phyloP scores from a whole-genome alignment of 257 asterid species.

The Thymus quinquecostatus region DNA sequence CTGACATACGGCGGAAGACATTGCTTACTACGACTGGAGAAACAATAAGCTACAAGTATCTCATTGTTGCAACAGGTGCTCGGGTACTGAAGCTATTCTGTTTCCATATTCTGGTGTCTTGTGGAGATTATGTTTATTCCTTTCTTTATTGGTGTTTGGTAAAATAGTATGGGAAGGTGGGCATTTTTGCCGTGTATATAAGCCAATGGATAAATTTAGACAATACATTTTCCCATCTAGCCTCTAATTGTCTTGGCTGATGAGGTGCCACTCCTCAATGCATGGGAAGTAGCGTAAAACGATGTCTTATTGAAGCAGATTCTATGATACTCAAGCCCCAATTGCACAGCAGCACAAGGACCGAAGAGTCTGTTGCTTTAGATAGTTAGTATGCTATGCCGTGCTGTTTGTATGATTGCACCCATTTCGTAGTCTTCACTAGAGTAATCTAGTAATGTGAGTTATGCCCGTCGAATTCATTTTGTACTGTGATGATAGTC shows the following conservation, averaged over 20 bases:
- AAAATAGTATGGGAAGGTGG: not conserved
- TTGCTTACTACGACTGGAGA: conserved; percentile 79
- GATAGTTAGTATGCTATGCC: conserved; percentile 1
- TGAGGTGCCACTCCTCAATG: not conserved
- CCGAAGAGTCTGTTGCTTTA: conserved; percentile 2
- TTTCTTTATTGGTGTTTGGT: conserved; percentile 9
- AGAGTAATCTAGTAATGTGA: conserved; percentile 5
- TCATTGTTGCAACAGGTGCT: conserved; percentile 94
- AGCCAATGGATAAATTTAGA: not conserved
- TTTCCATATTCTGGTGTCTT: conserved; percentile 24
- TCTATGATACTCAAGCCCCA: conserved; percentile 16
- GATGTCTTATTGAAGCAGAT: conserved; percentile 7
- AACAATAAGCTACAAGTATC: conserved; percentile 86
- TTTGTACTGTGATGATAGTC: conserved; percentile 17
- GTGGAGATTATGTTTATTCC: conserved; percentile 25
- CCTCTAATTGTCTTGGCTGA: conserved; percentile 1
- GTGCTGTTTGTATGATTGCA: not conserved
- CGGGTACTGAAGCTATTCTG: conserved; percentile 66
- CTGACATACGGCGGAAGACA: conserved; percentile 82
- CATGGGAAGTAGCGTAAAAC: not conserved
- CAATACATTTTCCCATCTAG: not conserved
- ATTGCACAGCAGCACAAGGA: not conserved
- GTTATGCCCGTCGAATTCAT: conserved; percentile 7
- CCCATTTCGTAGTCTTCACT: conserved; percentile 8
- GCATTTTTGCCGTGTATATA: not conserved